Percentiles rank a stretch among this genome's conserved stretches.
These are phyloP conservation scores for Nakazawaea ambrosiae DNA, from an alignment of 805 yeast species.

Conservation along the genomic window DNA sequence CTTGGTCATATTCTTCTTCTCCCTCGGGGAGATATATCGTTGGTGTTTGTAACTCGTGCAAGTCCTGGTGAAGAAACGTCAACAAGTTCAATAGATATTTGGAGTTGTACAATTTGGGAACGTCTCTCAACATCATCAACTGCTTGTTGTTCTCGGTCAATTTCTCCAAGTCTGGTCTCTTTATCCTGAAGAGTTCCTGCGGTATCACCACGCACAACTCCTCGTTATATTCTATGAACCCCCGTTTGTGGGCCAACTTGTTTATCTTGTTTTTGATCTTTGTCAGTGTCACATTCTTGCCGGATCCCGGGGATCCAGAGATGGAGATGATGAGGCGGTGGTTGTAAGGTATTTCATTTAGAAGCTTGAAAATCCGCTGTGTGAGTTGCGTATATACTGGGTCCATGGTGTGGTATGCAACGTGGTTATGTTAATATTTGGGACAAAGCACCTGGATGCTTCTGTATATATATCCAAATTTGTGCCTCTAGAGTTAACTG, in stretches of 20 bases:
- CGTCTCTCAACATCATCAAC: conserved; percentile 24
- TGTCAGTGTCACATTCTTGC: conserved; percentile 29
- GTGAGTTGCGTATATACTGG: conserved; percentile 7
- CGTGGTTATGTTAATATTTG: too few species aligned
- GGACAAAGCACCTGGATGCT: too few species aligned
- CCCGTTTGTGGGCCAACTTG: conserved; percentile 8
- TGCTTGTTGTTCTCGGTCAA: conserved; percentile 24
- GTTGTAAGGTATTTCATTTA: conserved; percentile 10
- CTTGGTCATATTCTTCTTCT: conserved; percentile 23
- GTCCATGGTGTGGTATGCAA: too few species aligned
- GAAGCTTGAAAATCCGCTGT: conserved; percentile 2
- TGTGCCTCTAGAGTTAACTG: too few species aligned
- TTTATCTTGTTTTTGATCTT: conserved; percentile 14
- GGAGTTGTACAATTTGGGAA: conserved; percentile 35
- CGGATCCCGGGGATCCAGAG: conserved; percentile 38
- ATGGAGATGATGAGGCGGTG: conserved; percentile 25
- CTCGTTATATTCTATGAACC: conserved; percentile 7
- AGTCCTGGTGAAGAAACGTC: conserved; percentile 24
- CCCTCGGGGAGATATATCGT: conserved; percentile 27
- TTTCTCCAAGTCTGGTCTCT: conserved; percentile 7
- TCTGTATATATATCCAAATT: too few species aligned
- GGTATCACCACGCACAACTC: conserved; percentile 7
- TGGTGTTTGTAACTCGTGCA: conserved; percentile 23
- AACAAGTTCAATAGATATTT: conserved; percentile 18
- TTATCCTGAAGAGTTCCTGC: conserved; percentile 8